Evolutionary conservation across 495 filamentous ascomycete genomes (phyloP), one percentile per base, ranked within the genome.

Genomic region (Aspergillus sparsus): DNA sequence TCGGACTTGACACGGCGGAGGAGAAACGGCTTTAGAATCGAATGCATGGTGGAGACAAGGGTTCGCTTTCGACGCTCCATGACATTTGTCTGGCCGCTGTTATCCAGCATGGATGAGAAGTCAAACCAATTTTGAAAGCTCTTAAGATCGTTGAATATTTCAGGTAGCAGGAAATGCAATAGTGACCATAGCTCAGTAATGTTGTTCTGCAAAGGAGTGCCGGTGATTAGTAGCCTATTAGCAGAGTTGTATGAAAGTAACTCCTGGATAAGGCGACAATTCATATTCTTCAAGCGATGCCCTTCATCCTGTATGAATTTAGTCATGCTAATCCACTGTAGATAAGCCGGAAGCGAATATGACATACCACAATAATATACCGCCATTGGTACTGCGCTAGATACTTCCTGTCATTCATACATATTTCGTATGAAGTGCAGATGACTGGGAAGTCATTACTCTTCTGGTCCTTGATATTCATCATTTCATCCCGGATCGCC

Each of bases 111-210:
- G 7, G 89, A 92, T 1, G 89, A 91, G 63, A 98, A 98, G 67
- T 98, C 93, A 63, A 98, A 98, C 91, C 92, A 97, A 36, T 83
- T 84, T 71, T 97, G 90, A 61, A 98, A 98, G 10, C 88, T 87
- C 61, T 90, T 87, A 68, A 93, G 85, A 68, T 95, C 89, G 58
- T 90, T 85, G 67, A 98, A 98, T 41, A 97, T 91, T 41, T 90
- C 88, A 2, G 94, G 94, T 45, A 98, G 82, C 3, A 98, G 79
- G 63, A 98, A 98, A 70, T 98, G 91, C 2, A 98, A 80, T 13
- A 98, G 77, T 0, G 94, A 97, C 94, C 94, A 98, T 3, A 98
- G 75, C 66, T 98, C 94, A 13, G 89, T 86, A 6, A 98, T 85
- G 66, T 97, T 98, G 65, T 98, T 98, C 66, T 98, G 94, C 3